Conservation (phyloP, 345 rosid genomes). For the Garcia nutans region DNA sequence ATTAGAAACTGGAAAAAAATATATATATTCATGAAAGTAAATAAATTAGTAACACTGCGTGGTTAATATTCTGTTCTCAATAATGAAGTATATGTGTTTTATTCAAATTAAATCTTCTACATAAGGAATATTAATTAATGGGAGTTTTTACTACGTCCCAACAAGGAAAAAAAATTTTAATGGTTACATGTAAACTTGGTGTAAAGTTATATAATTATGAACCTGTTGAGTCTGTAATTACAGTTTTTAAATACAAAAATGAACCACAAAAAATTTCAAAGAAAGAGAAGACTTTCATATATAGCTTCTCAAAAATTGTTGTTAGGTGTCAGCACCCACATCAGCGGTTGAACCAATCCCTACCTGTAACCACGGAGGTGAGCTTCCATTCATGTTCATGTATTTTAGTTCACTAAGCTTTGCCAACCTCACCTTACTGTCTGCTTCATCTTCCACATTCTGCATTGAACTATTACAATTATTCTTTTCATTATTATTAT, state of each 20-base stretch:
- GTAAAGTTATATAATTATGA: constrained; percentile 18
- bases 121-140: neutral
- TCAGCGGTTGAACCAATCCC: constrained; percentile 60
- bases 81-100: neutral
- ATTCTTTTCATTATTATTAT: constrained; percentile 10
- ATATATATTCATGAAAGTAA: neutral
- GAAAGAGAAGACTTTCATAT: neutral
- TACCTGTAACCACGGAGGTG: constrained; percentile 80
- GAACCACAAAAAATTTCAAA: neutral
- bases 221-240: constrained; percentile 20
- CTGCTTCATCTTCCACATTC: constrained; percentile 58
- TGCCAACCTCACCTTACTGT: constrained; percentile 56
- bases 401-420: constrained; percentile 67
- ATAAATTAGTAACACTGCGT: neutral
- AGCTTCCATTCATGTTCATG: constrained; percentile 39
- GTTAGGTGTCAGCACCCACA: constrained; percentile 37
- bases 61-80: neutral
- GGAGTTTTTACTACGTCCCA: constrained; percentile 7
- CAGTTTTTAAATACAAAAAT: constrained; percentile 20
- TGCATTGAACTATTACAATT: constrained; percentile 20
- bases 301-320: neutral
- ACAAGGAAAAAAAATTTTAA: no score
- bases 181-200: constrained; percentile 2
- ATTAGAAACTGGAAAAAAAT: neutral
- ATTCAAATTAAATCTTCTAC: neutral